Conservation (phyloP, 176 grass and related monocot genomes). For the Alloteropsis semialata region DNA sequence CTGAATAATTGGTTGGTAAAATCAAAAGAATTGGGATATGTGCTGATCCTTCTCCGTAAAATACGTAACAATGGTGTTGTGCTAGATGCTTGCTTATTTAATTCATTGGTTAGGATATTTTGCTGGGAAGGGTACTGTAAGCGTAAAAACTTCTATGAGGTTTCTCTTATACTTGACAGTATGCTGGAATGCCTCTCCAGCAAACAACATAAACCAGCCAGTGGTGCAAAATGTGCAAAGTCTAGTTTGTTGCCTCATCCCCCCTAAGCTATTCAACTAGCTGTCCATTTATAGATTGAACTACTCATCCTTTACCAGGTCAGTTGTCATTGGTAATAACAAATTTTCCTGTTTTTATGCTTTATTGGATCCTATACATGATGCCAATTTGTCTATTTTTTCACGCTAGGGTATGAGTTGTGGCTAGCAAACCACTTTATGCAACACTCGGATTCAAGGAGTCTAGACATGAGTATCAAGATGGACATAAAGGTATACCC, state of each 20-base stretch:
- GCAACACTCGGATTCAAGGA: neutral
- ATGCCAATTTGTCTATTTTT: conserved; percentile 1
- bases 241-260: neutral
- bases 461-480: neutral
- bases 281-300: neutral
- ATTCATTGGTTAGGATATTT: conserved; percentile 48
- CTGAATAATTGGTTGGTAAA: conserved; percentile 61
- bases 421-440: neutral
- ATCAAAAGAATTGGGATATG: conserved; percentile 29
- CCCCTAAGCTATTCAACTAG: neutral
- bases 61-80: conserved; percentile 32
- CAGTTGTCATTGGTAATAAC: neutral
- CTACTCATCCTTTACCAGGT: conserved; percentile 9
- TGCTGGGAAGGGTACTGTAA: conserved; percentile 46
- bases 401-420: neutral
- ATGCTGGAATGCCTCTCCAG: conserved; percentile 37
- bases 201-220: neutral
- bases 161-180: conserved; percentile 44
- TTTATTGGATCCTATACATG: neutral
- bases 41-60: conserved; percentile 41
- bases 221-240: neutral
- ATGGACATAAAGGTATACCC: neutral
- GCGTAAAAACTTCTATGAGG: conserved; percentile 28
- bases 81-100: conserved; percentile 36
- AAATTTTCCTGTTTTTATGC: neutral